Conservation (phyloP, 2,329 filamentous ascomycete species). For the Leptographium procerum region DNA sequence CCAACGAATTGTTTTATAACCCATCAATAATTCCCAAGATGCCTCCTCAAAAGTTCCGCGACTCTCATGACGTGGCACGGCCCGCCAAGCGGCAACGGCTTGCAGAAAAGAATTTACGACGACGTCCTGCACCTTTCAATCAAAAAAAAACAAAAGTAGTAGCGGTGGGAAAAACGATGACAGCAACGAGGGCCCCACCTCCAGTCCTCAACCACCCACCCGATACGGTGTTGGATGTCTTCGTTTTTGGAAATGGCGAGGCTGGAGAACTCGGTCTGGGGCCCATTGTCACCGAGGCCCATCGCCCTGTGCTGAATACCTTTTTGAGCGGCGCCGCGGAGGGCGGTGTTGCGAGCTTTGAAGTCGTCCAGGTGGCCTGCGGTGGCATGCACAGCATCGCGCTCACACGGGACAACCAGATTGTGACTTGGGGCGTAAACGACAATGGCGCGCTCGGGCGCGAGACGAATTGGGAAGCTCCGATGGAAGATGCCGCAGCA, state of each 20-base stretch:
- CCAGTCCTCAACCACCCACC: constrained; percentile 1
- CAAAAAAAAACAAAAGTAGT: background rate
- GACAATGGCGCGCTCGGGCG: constrained; percentile 56
- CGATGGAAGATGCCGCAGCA: background rate
- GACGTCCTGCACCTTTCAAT: background rate
- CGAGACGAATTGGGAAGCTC: constrained; percentile 42
- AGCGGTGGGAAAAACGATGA: background rate
- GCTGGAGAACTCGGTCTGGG: constrained; percentile 10
- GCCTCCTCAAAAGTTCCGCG: background rate
- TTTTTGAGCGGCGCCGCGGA: background rate
- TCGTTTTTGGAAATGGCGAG: constrained; percentile 6
- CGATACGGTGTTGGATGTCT: constrained; percentile 2
- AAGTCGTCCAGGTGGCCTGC: constrained; percentile 46
- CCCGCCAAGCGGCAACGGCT: background rate
- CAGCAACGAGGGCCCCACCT: background rate
- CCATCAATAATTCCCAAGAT: too few species aligned
- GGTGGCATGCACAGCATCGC: constrained; percentile 60
- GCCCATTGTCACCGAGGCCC: background rate
- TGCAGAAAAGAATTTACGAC: background rate
- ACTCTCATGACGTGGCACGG: background rate
- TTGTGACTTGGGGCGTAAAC: constrained; percentile 61
- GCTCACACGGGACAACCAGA: constrained; percentile 53
- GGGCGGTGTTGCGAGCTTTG: background rate
- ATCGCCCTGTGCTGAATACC: constrained; percentile 2
- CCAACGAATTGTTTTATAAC: too few species aligned